Evolutionary conservation across 257 asterid genomes (phyloP), one percentile per base, ranked within the genome.

Genomic region (Nicotiana noctiflora): DNA sequence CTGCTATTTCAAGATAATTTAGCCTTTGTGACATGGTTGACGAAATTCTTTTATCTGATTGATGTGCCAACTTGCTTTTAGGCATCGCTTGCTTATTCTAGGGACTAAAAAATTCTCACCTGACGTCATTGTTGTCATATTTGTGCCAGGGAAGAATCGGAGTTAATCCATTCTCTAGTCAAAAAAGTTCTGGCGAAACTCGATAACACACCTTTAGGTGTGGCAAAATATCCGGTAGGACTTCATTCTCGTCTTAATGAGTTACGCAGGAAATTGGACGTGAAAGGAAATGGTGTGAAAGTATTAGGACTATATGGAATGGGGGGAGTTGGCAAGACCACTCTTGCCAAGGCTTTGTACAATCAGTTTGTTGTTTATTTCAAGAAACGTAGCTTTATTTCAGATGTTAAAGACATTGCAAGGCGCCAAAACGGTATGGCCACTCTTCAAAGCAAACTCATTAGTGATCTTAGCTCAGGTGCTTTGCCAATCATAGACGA

Each of bases 311-410:
- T 85, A 8, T 59, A 75, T 7, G 89, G 89, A n/a, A 81, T 81
- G 67, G 85, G 89, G 31, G 89, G 89, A 72, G 80, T 86, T 46
- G 89, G 88, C 25, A 85, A 85, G 86, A 85, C 86, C 8, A 85
- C 88, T 14, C 80, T 83, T 55, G 72, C 81, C 57, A 86, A 75
- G 21, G 83, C 82, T 40, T 56, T 86, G 37, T 86, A 49, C 18
- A 83, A 84, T 59, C 63, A 59, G 61, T 57, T 82, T 23, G 76
- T 31, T 5, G 19, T 46, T 27, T 8, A 79, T 21, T 86, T 86
- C 79, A 77, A 59, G 25, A 32, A 37, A 75, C 82, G 87, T 46
- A 81, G 87, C 79, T 86, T 86, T 70, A 59, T 86, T 60, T 23
- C 89, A 8, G 80, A 83, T 76, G 78, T 84, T 27, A 25, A 86